Conservation (phyloP, 129 eudicot species). For the Lactuca saligna region DNA sequence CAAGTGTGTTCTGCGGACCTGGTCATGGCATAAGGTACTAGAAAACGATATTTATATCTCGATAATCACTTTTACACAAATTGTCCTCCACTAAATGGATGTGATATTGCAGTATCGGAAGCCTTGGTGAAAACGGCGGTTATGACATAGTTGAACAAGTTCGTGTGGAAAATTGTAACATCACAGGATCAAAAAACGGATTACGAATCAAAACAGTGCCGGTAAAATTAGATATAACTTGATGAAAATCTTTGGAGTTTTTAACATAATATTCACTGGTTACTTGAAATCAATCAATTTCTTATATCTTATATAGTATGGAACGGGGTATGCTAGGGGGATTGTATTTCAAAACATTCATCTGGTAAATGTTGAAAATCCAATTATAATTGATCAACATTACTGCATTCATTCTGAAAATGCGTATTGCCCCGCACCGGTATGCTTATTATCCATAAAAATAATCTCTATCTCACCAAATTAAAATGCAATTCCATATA, state of each 20-base stretch:
- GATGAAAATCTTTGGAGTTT: not conserved
- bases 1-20: conserved; percentile 22
- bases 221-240: conserved; percentile 22
- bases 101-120: conserved; percentile 33
- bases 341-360: conserved; percentile 35
- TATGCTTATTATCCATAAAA: conserved; percentile 7
- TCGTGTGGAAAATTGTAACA: conserved; percentile 28
- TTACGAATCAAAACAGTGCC: conserved; percentile 48
- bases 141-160: conserved; percentile 37
- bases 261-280: not conserved
- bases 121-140: conserved; percentile 29
- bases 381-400: conserved; percentile 45
- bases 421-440: conserved; percentile 20
- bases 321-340: conserved; percentile 36
- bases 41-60: not conserved
- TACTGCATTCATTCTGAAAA: conserved; percentile 23
- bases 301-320: conserved; percentile 21
- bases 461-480: not conserved
- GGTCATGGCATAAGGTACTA: conserved; percentile 37
- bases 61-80: not conserved
- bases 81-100: not conserved
- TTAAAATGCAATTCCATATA: too few relatives aligned
- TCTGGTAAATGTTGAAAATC: conserved; percentile 29
- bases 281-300: not conserved
- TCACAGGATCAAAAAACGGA: conserved; percentile 36